These are phyloP conservation scores for Pseudogymnoascus sp. DNA, from an alignment of 2,329 filamentous ascomycete species.

Conservation along the genomic window DNA sequence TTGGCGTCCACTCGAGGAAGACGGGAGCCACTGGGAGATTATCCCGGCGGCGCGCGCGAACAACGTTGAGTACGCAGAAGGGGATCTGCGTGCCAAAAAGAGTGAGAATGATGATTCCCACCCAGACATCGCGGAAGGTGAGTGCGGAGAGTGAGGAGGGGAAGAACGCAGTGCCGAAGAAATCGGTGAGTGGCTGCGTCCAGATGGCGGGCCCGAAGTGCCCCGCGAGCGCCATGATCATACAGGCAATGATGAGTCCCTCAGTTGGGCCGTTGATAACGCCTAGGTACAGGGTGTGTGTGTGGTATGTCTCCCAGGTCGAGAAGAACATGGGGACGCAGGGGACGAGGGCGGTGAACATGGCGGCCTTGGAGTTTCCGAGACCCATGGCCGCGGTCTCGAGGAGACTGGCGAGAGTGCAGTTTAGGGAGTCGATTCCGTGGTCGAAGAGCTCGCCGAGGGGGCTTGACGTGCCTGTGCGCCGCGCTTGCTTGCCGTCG, in stretches of 20 bases:
- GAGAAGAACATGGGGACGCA: constrained; percentile 99
- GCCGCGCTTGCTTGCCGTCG: constrained; percentile 91
- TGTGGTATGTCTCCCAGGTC: constrained; percentile 99
- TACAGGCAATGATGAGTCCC: constrained; percentile 79
- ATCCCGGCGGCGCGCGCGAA: constrained; percentile 61
- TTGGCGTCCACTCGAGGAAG: constrained; percentile 90
- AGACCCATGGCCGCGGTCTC: constrained; percentile 91
- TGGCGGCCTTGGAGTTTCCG: constrained; percentile 72
- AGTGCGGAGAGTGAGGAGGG: constrained; percentile 61
- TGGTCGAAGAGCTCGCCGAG: constrained; percentile 97
- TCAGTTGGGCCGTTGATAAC: constrained; percentile 97
- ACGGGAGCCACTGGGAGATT: constrained; percentile 70
- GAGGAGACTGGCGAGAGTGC: constrained; percentile 82
- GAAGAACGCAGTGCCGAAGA: constrained; percentile 58
- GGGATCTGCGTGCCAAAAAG: constrained; percentile 71
- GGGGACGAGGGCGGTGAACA: constrained; percentile 84
- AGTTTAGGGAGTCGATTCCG: constrained; percentile 96
- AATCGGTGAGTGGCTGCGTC: constrained; percentile 62
- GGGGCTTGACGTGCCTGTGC: constrained; percentile 89
- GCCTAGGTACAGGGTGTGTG: constrained; percentile 90
- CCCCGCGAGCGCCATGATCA: constrained; percentile 78
- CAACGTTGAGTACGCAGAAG: constrained; percentile 81
- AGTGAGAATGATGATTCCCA: constrained; percentile 57
- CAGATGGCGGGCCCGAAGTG: constrained; percentile 84
- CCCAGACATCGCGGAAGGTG: constrained; percentile 83